phyloP scores from a whole-genome alignment of 129 eudicot species.

The Ambrosia artemisiifolia region DNA sequence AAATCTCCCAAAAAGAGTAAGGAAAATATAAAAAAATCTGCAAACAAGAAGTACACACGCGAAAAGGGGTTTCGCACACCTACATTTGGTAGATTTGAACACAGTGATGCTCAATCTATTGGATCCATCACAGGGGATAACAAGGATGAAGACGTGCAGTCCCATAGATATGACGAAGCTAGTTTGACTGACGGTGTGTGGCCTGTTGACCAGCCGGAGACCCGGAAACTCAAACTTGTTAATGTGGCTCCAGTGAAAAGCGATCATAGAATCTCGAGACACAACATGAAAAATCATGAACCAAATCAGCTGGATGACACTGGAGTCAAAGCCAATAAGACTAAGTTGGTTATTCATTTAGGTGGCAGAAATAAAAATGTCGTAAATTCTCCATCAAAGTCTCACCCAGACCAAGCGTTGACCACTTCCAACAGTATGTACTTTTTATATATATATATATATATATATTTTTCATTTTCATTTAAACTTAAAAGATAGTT shows the following conservation, averaged over 20 bases:
- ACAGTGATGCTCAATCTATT: constrained; percentile 41
- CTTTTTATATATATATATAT: not conserved
- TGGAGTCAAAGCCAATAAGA: constrained; percentile 44
- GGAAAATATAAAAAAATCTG: constrained; percentile 58
- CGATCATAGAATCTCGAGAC: constrained; percentile 33
- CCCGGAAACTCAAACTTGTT: constrained; percentile 42
- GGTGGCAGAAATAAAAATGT: constrained; percentile 62
- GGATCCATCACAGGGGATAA: constrained; percentile 41
- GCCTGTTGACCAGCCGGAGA: constrained; percentile 46
- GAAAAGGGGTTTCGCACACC: constrained; percentile 44
- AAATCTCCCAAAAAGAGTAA: constrained; percentile 68
- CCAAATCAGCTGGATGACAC: constrained; percentile 40
- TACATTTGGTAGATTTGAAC: constrained; percentile 32
- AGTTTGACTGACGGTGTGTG: constrained; percentile 43
- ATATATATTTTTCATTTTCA: not conserved
- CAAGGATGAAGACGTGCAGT: constrained; percentile 50
- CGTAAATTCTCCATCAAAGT: constrained; percentile 61
- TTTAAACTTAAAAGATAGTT: not conserved
- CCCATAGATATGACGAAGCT: constrained; percentile 31
- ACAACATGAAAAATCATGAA: constrained; percentile 44
- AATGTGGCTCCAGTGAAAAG: constrained; percentile 46
- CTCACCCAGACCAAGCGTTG: constrained; percentile 43
- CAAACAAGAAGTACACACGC: constrained; percentile 60
- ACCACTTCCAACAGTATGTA: constrained; percentile 59
- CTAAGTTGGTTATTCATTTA: constrained; percentile 86